Percentiles rank a stretch among this genome's conserved stretches.
phyloP scores from a whole-genome alignment of 2,329 filamentous ascomycete species.

The Hypoxylon sp. region DNA sequence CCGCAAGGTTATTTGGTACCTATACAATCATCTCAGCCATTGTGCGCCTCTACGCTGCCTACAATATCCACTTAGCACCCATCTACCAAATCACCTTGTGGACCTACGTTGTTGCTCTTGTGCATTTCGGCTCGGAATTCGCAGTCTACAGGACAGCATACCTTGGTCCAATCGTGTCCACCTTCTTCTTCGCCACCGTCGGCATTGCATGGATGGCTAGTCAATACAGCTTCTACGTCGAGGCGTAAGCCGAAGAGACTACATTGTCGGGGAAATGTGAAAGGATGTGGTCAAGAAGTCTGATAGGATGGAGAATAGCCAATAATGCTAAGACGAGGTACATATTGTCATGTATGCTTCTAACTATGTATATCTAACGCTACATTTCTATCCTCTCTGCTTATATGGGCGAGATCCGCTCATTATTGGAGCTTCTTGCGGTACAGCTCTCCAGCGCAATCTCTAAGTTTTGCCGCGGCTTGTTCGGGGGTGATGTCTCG shows the following conservation, averaged over 20 bases:
- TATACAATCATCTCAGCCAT: conserved; percentile 87
- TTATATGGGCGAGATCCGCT: background rate
- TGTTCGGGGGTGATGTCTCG: conserved; percentile 98
- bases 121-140: conserved; percentile 86
- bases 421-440: conserved; percentile 70
- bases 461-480: conserved; percentile 82
- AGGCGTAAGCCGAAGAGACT: conserved; percentile 47
- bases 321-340: background rate
- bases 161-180: conserved; percentile 71
- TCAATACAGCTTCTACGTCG: conserved; percentile 80
- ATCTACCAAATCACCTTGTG: conserved; percentile 86
- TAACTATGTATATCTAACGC: conserved; percentile 26
- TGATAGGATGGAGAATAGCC: background rate
- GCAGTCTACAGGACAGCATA: conserved; percentile 82
- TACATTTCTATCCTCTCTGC: conserved; percentile 19
- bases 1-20: conserved; percentile 85
- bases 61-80: conserved; percentile 79
- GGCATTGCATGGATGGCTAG: conserved; percentile 73
- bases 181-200: conserved; percentile 65
- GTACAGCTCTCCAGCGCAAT: conserved; percentile 86
- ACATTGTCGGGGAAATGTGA: background rate
- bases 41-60: conserved; percentile 86
- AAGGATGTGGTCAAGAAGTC: background rate
- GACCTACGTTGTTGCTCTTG: conserved; percentile 84
- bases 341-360: conserved; percentile 17